A percentile compares a stretch with the other conserved stretches of the same genome.
Evolutionary conservation across 768 basidiomycete genomes (phyloP).

Genomic region (Leccinum longicurvipes): DNA sequence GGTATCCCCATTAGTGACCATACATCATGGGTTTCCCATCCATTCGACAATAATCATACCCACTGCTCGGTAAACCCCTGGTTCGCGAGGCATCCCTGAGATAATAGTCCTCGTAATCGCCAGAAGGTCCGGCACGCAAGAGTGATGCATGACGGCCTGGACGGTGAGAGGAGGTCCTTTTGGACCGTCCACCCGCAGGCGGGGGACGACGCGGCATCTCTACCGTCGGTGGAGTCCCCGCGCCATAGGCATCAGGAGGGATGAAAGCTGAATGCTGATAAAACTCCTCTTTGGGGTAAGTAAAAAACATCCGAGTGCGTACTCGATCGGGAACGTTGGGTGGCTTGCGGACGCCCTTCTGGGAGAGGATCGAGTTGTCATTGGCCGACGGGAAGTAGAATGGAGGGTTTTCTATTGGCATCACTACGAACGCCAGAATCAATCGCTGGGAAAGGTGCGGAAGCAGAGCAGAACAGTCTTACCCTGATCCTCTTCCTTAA

Average conservation of each 20-base stretch:
- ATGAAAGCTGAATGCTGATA: background rate
- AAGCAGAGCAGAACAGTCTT: background rate
- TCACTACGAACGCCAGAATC: slow-evolving; percentile 2
- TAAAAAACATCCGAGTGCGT: slow-evolving; percentile 6
- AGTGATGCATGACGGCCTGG: background rate
- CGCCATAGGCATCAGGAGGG: background rate
- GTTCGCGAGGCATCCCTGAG: no score
- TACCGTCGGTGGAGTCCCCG: background rate
- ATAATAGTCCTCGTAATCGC: no score
- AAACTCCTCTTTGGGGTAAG: background rate
- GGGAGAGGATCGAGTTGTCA: slow-evolving; percentile 1
- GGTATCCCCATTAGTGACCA: no score
- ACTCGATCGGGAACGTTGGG: slow-evolving; percentile 10
- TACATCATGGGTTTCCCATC: no score
- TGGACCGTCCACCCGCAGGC: background rate
- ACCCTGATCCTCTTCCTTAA: background rate
- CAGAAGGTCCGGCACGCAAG: background rate
- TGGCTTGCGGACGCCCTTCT: background rate
- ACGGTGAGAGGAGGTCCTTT: background rate
- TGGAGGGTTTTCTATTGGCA: slow-evolving; percentile 1
- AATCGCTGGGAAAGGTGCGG: background rate
- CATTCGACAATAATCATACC: no score
- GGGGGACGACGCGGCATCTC: background rate
- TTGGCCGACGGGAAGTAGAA: background rate
- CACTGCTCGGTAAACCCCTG: no score